These are phyloP conservation scores for Cordyceps pruinosa DNA, from an alignment of 2,329 filamentous ascomycete species.

Conservation along the genomic window DNA sequence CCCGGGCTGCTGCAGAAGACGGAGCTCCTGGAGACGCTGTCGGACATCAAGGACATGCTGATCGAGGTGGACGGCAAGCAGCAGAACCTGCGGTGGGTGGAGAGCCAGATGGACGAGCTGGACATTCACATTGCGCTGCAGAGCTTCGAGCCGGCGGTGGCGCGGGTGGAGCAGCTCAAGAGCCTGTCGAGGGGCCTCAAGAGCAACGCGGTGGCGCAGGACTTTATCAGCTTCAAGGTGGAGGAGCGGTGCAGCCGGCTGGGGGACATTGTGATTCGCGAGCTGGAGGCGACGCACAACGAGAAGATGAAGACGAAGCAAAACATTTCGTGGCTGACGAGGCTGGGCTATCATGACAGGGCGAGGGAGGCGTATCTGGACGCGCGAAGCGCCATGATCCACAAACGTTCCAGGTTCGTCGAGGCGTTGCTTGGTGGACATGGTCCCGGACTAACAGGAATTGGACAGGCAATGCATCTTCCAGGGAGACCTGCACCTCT, in stretches of 20 bases:
- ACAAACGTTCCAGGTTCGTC: constrained; percentile 70
- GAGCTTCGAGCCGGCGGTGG: constrained; percentile 76
- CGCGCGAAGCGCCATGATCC: constrained; percentile 70
- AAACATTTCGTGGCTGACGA: constrained; percentile 76
- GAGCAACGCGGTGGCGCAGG: constrained; percentile 79
- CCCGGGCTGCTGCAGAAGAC: constrained; percentile 71
- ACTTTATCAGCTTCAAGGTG: constrained; percentile 86
- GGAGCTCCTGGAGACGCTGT: constrained; percentile 70
- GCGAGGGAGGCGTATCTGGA: constrained; percentile 82
- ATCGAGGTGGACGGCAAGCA: constrained; percentile 96
- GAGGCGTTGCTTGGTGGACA: neutral
- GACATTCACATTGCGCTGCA: constrained; percentile 95
- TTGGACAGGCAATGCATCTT: constrained; percentile 77
- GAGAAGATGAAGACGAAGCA: constrained; percentile 71
- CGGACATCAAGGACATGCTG: constrained; percentile 76
- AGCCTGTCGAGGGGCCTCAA: constrained; percentile 72
- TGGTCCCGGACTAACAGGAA: neutral
- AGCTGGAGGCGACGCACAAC: constrained; percentile 70
- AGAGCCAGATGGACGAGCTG: constrained; percentile 88
- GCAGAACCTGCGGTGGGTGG: constrained; percentile 92
- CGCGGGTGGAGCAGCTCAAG: constrained; percentile 77
- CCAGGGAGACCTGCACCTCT: constrained; percentile 83
- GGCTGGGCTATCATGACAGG: constrained; percentile 83
- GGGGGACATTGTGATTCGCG: constrained; percentile 67
- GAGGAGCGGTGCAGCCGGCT: constrained; percentile 76